Percentiles rank a stretch among this genome's conserved stretches.
Evolutionary conservation across 2,329 filamentous ascomycete genomes (phyloP).

Genomic region (Fusarium miscanthi): DNA sequence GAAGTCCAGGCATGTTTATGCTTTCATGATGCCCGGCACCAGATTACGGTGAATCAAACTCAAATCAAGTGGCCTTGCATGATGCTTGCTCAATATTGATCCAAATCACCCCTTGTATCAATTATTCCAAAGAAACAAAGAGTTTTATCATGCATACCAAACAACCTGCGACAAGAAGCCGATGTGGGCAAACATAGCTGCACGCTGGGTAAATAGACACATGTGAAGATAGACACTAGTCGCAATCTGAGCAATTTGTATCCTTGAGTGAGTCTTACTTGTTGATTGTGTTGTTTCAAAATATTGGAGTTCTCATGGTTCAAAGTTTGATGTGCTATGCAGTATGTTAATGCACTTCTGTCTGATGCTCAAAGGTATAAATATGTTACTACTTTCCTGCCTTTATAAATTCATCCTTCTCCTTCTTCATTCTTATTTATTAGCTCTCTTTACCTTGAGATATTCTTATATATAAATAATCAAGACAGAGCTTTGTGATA

Average conservation of each 20-base stretch:
- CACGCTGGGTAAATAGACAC: not conserved
- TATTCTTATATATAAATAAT: too few relatives aligned
- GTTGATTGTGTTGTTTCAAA: not conserved
- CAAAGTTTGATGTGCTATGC: not conserved
- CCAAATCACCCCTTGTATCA: not conserved
- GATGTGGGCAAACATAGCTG: not conserved
- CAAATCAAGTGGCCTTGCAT: not conserved
- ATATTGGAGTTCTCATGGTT: not conserved
- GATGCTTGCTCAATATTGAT: not conserved
- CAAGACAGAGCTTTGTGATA: not conserved
- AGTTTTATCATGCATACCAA: not conserved
- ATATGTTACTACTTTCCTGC: not conserved
- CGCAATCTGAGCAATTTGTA: too few relatives aligned
- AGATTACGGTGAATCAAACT: not conserved
- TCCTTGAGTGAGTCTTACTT: too few relatives aligned
- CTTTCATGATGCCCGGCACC: not conserved
- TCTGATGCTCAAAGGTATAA: not conserved
- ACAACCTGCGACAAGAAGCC: not conserved
- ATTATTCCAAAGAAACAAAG: not conserved
- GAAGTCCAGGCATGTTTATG: not conserved
- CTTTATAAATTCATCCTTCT: not conserved
- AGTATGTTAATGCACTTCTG: not conserved
- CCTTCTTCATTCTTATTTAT: not conserved
- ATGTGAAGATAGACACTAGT: too few relatives aligned
- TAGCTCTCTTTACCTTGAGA: too few relatives aligned